Base-by-base conservation (phyloP, 345 rosid species). In the Leavenworthia alabamica region DNA sequence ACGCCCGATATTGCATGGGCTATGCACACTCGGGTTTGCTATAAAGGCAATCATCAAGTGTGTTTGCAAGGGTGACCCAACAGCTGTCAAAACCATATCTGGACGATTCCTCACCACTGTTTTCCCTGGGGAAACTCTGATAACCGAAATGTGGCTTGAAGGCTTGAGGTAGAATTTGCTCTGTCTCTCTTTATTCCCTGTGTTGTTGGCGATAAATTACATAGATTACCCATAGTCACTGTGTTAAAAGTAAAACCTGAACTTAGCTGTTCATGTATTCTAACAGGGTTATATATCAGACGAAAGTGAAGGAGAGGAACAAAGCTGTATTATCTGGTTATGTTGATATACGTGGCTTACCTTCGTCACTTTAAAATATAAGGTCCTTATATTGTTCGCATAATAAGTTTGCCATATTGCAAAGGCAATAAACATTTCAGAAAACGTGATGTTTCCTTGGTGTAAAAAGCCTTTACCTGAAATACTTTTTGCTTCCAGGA, bases 91-190 rank as follows among this genome's bases (percentile, higher is more conserved):
- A 73, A 77, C 9, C 44, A 84, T 93, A 64, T 80, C 80, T 0
- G 90, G 87, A 19, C 63, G 88, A 35, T 89, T 93, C 78, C 92
- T 93, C 56, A 44, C 78, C n/a, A 90, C 79, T 20, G 95, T 86
- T 56, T 86, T 83, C 68, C 97, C 97, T 7, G 89, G 89, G 4
- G 97, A 90, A 71, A 86, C 92, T 29, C 75, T 84, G 64, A 67
- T 82, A 14, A 89, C 95, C 0, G 90, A 86, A 51, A 87, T 87
- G 90, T 93, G 97, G 99, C 79, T 87, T 28, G 71, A 86, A 57
- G 88, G 86, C 64, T 68, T 61, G 60, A 85, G 97, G 99, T 89
- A 67, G 13, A 50, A 13, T 45, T 32, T 45, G 0, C 14, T 20
- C 6, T 35, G 22, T 20, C 8, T 32, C 7, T 40, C 11, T 24